Conservation (phyloP, 805 yeast species). For the Metschnikowia cubensis region DNA sequence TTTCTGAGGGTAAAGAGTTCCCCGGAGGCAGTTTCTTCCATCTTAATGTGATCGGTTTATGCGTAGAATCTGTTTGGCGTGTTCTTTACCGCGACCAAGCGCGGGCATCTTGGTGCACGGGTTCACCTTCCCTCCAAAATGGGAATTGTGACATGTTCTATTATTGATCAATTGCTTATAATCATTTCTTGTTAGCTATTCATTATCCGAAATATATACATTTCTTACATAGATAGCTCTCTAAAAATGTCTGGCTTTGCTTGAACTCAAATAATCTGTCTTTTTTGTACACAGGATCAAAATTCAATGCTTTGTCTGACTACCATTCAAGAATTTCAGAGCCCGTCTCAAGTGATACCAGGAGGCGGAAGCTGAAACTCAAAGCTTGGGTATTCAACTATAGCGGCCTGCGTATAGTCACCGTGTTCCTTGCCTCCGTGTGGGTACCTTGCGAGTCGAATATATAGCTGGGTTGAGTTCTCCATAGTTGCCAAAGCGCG, state of each 20-base stretch:
- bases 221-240: no score
- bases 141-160: background rate
- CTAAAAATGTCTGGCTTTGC: no score
- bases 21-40: slow-evolving; percentile 42
- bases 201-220: no score
- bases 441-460: slow-evolving; percentile 55
- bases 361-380: slow-evolving; percentile 46
- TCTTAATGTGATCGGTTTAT: slow-evolving; percentile 10
- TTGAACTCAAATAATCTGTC: background rate
- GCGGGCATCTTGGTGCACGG: slow-evolving; percentile 2
- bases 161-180: no score
- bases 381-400: slow-evolving; percentile 58
- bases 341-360: slow-evolving; percentile 43
- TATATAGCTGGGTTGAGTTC: slow-evolving; percentile 39
- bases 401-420: slow-evolving; percentile 65
- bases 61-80: background rate
- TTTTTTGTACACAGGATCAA: background rate
- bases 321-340: background rate
- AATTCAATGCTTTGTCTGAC: background rate
- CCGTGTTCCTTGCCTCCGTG: slow-evolving; percentile 38
- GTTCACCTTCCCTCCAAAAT: background rate
- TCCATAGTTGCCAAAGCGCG: slow-evolving; percentile 16
- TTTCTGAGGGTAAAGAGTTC: slow-evolving; percentile 55
- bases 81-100: slow-evolving; percentile 2
- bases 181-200: no score